Percentiles rank a stretch among this genome's conserved stretches.
Evolutionary conservation across 305 asterid genomes (phyloP).

Genomic region (Fraxinus angustifolia): DNA sequence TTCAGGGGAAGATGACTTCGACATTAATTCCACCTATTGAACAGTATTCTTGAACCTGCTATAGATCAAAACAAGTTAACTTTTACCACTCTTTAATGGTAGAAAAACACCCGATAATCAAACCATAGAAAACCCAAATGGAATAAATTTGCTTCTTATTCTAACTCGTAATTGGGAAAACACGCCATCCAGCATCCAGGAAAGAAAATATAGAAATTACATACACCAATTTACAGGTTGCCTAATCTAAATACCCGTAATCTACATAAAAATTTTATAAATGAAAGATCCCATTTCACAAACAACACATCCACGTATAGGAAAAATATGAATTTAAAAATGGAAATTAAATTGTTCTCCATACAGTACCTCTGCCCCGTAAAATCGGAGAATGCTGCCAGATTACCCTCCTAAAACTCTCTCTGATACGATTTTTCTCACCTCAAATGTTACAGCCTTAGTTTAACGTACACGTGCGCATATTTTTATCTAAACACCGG

Average conservation of each 20-base stretch:
- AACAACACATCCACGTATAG: neutral
- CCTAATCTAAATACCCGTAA: constrained; percentile 9
- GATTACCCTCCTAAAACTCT: constrained; percentile 23
- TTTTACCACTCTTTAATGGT: constrained; percentile 13
- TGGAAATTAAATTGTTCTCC: neutral
- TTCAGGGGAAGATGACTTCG: constrained; percentile 48
- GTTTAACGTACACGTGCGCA: constrained; percentile 8
- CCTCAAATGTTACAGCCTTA: constrained; percentile 28
- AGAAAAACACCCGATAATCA: neutral
- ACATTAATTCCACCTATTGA: constrained; percentile 46
- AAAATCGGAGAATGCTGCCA: neutral
- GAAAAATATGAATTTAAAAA: neutral
- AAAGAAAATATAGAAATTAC: neutral
- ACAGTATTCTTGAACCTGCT: constrained; percentile 35
- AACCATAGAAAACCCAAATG: neutral
- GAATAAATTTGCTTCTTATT: neutral
- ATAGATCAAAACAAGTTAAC: constrained; percentile 29
- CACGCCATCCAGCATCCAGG: neutral
- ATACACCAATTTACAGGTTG: constrained; percentile 1
- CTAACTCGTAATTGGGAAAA: neutral
- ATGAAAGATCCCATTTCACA: neutral
- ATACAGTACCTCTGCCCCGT: neutral
- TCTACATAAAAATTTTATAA: constrained; percentile 9
- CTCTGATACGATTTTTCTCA: constrained; percentile 21
- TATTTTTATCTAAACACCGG: constrained; percentile 7